A percentile compares a stretch with the other conserved stretches of the same genome.
Conservation (phyloP, 768 basidiomycete species). For the Boletus tylopilopsis region DNA sequence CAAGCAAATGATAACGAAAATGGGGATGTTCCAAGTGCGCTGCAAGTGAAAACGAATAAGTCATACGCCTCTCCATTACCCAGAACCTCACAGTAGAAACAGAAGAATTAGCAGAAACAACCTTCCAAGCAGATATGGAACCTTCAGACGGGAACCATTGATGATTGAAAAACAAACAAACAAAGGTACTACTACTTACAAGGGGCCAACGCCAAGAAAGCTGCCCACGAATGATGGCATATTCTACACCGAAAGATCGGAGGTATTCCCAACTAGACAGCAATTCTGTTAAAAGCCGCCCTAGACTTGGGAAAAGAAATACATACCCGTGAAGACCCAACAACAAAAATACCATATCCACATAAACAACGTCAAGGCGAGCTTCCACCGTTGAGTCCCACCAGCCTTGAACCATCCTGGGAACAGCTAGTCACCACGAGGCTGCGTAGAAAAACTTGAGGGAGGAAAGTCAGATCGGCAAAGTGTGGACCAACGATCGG, state of each 20-base stretch:
- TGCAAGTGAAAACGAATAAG: not conserved
- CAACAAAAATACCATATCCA: constrained; percentile 7
- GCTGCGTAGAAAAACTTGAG: not conserved
- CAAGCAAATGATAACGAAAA: constrained; percentile 1
- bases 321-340: constrained; percentile 20
- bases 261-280: constrained; percentile 25
- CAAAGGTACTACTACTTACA: constrained; percentile 9
- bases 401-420: constrained; percentile 17
- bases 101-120: constrained; percentile 10
- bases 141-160: constrained; percentile 2
- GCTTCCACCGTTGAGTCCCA: constrained; percentile 11
- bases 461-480: too few relatives aligned
- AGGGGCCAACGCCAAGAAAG: constrained; percentile 25
- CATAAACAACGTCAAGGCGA: not conserved
- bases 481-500: too few relatives aligned
- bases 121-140: constrained; percentile 26
- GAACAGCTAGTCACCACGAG: not conserved
- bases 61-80: too few relatives aligned
- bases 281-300: not conserved
- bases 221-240: constrained; percentile 15
- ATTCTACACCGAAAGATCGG: constrained; percentile 16
- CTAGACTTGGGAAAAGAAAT: not conserved
- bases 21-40: not conserved
- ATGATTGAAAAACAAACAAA: not conserved
- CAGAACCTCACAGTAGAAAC: constrained; percentile 11